Conservation (phyloP, 2,329 filamentous ascomycete genomes). For the Fusarium continuum region DNA sequence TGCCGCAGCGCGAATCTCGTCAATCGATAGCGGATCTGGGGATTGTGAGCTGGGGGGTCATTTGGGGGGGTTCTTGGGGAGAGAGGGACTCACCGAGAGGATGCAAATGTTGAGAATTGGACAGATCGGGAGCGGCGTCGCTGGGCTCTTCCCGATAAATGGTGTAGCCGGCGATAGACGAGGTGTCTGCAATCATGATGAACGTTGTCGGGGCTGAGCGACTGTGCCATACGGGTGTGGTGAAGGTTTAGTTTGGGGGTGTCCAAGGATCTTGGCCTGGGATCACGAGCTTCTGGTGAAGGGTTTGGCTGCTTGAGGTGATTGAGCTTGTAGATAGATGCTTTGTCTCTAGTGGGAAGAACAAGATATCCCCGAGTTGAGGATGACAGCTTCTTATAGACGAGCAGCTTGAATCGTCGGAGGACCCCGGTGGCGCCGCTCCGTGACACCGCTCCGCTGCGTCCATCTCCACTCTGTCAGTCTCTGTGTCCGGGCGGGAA, state of each 20-base stretch:
- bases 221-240: conserved; percentile 44
- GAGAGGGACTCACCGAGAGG: conserved; percentile 47
- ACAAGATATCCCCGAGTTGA: neutral
- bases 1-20: conserved; percentile 62
- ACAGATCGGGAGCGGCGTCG: conserved; percentile 49
- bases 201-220: conserved; percentile 46
- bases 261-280: conserved; percentile 4
- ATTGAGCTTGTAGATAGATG: conserved; percentile 2
- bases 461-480: conserved; percentile 25
- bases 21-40: conserved; percentile 60
- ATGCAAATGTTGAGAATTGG: conserved; percentile 47
- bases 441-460: conserved; percentile 31
- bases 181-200: conserved; percentile 55
- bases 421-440: conserved; percentile 19
- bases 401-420: conserved; percentile 10
- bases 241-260: neutral
- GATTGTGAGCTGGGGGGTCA: conserved; percentile 4
- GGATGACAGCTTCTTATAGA: conserved; percentile 42
- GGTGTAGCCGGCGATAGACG: conserved; percentile 56
- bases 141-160: conserved; percentile 55
- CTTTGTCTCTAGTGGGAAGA: neutral
- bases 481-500: neutral
- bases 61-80: neutral
- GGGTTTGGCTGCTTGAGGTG: neutral
- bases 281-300: too few relatives aligned